Base-by-base conservation (phyloP, 2,329 filamentous ascomycete species). In the Epichloe sp. region DNA sequence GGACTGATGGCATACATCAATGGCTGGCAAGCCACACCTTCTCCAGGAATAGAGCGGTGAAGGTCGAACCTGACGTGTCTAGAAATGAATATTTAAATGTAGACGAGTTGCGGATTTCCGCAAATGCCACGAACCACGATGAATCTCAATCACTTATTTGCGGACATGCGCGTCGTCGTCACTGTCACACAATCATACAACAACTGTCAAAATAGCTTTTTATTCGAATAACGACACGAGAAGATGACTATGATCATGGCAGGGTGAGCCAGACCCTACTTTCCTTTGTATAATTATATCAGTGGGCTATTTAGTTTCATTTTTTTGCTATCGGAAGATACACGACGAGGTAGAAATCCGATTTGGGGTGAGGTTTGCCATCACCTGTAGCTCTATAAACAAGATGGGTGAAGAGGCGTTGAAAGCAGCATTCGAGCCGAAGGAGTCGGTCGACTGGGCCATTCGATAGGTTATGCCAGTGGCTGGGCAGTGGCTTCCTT, bases 1-100 rank as follows among this genome's bases (percentile, higher is more conserved):
- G 85, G 87, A 14, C 66, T 93, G 56, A 93, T 93, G 87, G 86
- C 85, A 42, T 90, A 89, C 67, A 75, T 93, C 58, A 93, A 93
- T 62, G 84, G 85, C 48, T 91, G 86, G 86, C 85, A 88, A 59
- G 41, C 61, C 21, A 60, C 66, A 48, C 62, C 67, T 38, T 60
- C 67, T 40, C 57, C 65, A 4, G 59, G 58, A 21, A 48, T 64
- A 46, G 66, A 69, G 52, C 59, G 60, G 60, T 68, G 57, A 63
- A 52, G 26, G 4, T 31, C 19, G 19, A 42, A 12, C 34, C 31
- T n/a, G 38, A 10, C n/a, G n/a, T 23, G 15, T 40, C 43, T 38
- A 31, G 41, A 49, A 41, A 53, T 41, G 45, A 43, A 14, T 15
- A 2, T 41, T 11, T 17, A 14, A 34, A 17, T 47, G 35, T 19